Evolutionary conservation across 306 rosid species (phyloP).

Genomic region (Corylus americana): DNA sequence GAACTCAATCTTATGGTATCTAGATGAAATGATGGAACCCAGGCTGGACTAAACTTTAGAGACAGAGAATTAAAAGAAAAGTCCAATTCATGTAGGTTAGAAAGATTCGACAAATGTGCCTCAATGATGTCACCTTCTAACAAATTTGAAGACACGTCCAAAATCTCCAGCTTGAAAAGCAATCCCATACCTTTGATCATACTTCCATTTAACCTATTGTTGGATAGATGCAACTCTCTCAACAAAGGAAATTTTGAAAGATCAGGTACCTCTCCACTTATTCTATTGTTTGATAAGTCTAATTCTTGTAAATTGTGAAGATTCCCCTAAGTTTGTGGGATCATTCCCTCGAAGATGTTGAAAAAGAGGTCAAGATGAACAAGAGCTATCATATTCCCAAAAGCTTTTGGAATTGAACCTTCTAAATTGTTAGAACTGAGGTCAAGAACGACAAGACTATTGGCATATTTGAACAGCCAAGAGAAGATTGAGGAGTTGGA

Average conservation of each 20-base stretch:
- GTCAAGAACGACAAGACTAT: not conserved
- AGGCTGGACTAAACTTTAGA: not conserved
- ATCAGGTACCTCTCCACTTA: not conserved
- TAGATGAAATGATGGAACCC: not conserved
- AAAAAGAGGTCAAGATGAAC: not conserved
- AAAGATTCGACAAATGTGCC: not conserved
- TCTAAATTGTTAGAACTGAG: not conserved
- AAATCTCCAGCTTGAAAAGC: not conserved
- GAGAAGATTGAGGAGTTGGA: not conserved
- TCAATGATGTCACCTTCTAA: not conserved
- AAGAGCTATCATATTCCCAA: not conserved
- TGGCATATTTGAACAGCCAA: conserved; percentile 9
- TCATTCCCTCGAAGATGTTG: not conserved
- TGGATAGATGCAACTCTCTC: not conserved
- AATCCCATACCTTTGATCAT: not conserved
- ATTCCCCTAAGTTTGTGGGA: no score
- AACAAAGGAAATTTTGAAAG: not conserved
- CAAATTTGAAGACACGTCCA: not conserved
- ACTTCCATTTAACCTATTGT: not conserved
- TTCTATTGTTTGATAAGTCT: not conserved
- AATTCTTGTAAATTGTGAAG: no score
- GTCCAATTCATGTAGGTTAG: accelerated
- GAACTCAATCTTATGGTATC: not conserved
- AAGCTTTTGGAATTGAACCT: conserved; percentile 12
- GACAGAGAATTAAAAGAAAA: not conserved